Evolutionary conservation across 1,139 yeast species (phyloP).

Genomic region (Entelexis paramagnoliae): DNA sequence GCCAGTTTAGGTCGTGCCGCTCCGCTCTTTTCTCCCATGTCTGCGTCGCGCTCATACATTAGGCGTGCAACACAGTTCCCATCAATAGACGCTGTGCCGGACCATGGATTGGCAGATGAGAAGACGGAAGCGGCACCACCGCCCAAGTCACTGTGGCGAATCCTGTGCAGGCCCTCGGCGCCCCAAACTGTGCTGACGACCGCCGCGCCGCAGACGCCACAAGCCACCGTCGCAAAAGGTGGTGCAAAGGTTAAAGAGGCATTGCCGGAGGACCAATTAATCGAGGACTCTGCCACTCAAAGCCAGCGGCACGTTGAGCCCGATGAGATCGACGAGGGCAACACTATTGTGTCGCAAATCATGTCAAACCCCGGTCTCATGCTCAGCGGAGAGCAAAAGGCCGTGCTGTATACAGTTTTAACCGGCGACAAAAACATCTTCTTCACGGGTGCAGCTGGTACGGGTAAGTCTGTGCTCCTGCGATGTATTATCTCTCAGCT

Average conservation of each 20-base stretch:
- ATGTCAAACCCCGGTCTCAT: not conserved
- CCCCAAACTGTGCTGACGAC: not conserved
- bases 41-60: not conserved
- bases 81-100: not conserved
- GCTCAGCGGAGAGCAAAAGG: conserved; percentile 59
- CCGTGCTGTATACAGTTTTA: conserved; percentile 54
- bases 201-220: not conserved
- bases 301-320: not conserved
- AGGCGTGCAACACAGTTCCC: not conserved
- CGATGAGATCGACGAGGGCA: not conserved
- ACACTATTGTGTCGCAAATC: not conserved
- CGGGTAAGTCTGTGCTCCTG: conserved; percentile 79
- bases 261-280: not conserved
- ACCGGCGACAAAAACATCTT: conserved; percentile 51
- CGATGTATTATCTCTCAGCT: conserved; percentile 58
- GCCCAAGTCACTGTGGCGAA: not conserved
- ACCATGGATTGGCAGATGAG: not conserved
- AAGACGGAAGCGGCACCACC: not conserved
- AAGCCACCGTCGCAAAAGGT: not conserved
- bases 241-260: not conserved
- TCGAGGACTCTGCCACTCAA: conserved; percentile 2
- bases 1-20: not conserved
- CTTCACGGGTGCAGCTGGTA: conserved; percentile 94
- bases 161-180: not conserved
- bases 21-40: not conserved